Evolutionary conservation across 345 rosid genomes (phyloP).

Genomic region (Cardamine occulta): DNA sequence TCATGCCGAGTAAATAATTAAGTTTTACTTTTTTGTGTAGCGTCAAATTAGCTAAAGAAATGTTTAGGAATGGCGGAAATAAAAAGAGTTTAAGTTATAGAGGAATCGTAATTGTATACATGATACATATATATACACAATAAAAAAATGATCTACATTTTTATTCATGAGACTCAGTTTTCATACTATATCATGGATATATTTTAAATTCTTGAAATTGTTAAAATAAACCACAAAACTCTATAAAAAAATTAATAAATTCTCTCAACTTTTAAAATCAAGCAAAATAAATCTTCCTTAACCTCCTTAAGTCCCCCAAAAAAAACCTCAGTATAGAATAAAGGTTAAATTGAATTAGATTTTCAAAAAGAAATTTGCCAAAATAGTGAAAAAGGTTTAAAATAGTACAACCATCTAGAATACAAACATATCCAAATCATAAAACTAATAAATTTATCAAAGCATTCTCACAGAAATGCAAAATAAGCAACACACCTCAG

Average conservation of each 20-base stretch:
- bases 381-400: background rate
- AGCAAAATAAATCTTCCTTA: background rate
- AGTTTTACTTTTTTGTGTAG: constrained; percentile 20
- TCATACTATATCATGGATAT: background rate
- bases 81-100: background rate
- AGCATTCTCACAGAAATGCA: too few species aligned
- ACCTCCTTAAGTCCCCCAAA: background rate
- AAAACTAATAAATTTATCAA: too few species aligned
- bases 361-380: background rate
- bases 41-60: constrained; percentile 16
- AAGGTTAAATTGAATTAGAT: background rate
- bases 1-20: constrained; percentile 28
- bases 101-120: background rate
- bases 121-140: background rate
- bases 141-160: background rate
- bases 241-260: background rate
- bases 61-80: constrained; percentile 12
- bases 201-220: background rate
- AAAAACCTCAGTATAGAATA: background rate
- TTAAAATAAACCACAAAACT: background rate
- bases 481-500: too few species aligned
- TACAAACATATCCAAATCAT: too few species aligned
- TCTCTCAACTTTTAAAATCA: background rate
- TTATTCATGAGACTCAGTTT: background rate
- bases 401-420: background rate